Evolutionary conservation across 331 rosid species (phyloP).

Genomic region (Quercus phellos): DNA sequence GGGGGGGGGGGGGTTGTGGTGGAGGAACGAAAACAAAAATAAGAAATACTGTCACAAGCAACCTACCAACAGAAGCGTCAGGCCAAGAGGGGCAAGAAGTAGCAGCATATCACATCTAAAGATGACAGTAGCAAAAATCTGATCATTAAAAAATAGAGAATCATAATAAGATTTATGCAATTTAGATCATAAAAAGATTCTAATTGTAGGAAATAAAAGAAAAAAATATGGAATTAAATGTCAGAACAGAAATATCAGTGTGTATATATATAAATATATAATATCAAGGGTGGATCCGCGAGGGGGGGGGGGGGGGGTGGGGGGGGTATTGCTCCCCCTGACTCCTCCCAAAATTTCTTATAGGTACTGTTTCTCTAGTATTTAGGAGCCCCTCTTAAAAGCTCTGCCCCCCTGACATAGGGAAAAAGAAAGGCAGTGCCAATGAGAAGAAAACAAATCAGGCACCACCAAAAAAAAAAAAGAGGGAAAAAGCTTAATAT

Average conservation of each 20-base stretch:
- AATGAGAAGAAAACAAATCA: no score
- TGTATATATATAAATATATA: not conserved
- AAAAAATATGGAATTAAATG: not conserved
- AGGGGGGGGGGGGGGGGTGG: no score
- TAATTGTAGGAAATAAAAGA: not conserved
- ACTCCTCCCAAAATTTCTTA: no score
- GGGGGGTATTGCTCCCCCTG: no score
- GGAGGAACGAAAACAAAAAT: not conserved
- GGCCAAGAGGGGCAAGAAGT: slow-evolving; percentile 81
- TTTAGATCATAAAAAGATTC: not conserved
- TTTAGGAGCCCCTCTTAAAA: no score
- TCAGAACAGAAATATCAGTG: not conserved
- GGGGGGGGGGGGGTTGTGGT: not conserved
- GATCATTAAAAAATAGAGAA: slow-evolving; percentile 31
- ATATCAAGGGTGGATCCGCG: no score
- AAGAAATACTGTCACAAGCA: slow-evolving; percentile 13
- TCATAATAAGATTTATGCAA: slow-evolving; percentile 20
- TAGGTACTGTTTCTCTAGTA: no score
- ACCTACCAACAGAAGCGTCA: slow-evolving; percentile 78
- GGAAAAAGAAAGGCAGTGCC: no score
- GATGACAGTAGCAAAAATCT: slow-evolving; percentile 77
- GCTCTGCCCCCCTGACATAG: no score
- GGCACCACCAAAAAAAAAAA: no score
- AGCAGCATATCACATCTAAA: slow-evolving; percentile 88
- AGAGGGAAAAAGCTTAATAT: no score